Evolutionary conservation across 441 rosid genomes (phyloP).

Genomic region (Melianthus villosus): DNA sequence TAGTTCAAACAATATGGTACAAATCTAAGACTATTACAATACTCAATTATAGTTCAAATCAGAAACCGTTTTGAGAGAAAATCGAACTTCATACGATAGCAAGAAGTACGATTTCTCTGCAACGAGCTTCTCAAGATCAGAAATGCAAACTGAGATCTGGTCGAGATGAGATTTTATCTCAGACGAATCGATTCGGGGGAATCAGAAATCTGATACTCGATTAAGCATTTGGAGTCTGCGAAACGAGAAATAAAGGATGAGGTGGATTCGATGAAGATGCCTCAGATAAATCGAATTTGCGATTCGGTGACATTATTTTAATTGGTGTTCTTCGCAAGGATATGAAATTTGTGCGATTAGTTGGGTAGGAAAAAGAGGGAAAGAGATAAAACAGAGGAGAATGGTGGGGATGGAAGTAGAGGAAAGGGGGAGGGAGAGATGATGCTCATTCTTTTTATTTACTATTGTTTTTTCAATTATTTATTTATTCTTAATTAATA

Average conservation of each 20-base stretch:
- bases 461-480: too few species aligned
- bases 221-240: constrained; percentile 30
- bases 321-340: too few species aligned
- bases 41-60: constrained; percentile 69
- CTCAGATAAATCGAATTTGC: not conserved
- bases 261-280: constrained; percentile 13
- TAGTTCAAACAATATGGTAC: constrained; percentile 60
- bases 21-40: constrained; percentile 42
- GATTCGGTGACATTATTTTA: not conserved
- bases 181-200: constrained; percentile 20
- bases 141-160: constrained; percentile 38
- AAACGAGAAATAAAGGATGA: constrained; percentile 48
- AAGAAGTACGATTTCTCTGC: constrained; percentile 59
- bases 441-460: too few species aligned
- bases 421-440: too few species aligned
- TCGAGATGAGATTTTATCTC: constrained; percentile 29
- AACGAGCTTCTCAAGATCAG: constrained; percentile 53
- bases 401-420: too few species aligned
- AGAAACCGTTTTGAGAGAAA: constrained; percentile 43
- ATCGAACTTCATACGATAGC: constrained; percentile 63
- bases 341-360: too few species aligned
- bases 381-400: too few species aligned
- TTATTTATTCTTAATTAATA: too few species aligned
- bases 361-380: too few species aligned
- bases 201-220: constrained; percentile 35